Conservation (phyloP, 495 filamentous ascomycete species). For the Neurospora cerealis region DNA sequence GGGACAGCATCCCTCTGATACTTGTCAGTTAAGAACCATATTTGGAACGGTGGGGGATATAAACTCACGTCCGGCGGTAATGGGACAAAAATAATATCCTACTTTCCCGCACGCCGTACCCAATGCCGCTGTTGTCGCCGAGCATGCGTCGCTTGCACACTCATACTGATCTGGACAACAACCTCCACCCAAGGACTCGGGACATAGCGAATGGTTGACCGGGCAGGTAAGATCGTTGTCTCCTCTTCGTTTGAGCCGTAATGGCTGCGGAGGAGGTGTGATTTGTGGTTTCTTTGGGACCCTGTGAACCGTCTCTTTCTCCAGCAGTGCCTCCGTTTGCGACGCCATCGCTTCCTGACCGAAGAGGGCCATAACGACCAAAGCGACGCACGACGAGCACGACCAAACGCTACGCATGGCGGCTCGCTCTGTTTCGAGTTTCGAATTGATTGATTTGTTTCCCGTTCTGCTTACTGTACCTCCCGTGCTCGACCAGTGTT, state of each 20-base stretch:
- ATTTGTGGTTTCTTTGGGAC: conserved; percentile 22
- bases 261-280: conserved; percentile 9
- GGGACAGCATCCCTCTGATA: conserved; percentile 24
- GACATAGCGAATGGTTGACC: conserved; percentile 23
- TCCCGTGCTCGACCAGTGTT: background rate
- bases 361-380: conserved; percentile 17
- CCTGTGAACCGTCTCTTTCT: conserved; percentile 18
- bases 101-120: conserved; percentile 24
- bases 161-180: conserved; percentile 34
- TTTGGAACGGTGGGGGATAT: too few relatives aligned
- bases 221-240: conserved; percentile 17
- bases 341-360: conserved; percentile 12
- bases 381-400: conserved; percentile 16
- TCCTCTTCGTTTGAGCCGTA: conserved; percentile 12
- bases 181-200: conserved; percentile 25
- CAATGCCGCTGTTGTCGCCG: conserved; percentile 30
- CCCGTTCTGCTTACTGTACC: background rate
- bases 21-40: background rate
- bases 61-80: conserved; percentile 15
- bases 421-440: background rate
- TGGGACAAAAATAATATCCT: conserved; percentile 25
- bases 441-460: background rate
- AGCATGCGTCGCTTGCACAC: conserved; percentile 34
- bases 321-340: conserved; percentile 5
- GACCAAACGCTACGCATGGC: conserved; percentile 23